Evolutionary conservation across 1,284 basidiomycete genomes (phyloP).

Genomic region (Vanrija pseudolonga): DNA sequence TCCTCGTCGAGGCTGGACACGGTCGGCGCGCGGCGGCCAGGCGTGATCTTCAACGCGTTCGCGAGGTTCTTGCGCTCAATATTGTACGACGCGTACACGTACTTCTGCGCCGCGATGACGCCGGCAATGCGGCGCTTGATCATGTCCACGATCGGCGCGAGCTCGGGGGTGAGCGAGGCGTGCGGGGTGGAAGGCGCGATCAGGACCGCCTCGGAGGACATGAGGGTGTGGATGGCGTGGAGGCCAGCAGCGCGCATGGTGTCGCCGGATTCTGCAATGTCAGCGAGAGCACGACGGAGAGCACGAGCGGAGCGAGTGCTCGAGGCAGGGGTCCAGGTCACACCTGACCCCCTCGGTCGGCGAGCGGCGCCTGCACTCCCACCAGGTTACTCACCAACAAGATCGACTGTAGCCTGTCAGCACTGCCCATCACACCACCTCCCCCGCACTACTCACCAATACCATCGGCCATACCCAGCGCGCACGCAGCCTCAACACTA

Average conservation of each 20-base stretch:
- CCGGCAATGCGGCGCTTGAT: constrained; percentile 88
- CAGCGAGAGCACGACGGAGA: neutral
- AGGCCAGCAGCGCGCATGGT: constrained; percentile 99
- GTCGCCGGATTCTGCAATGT: constrained; percentile 82
- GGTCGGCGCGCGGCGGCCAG: constrained; percentile 85
- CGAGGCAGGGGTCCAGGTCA: neutral
- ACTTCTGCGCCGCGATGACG: constrained; percentile 83
- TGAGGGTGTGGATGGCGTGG: constrained; percentile 83
- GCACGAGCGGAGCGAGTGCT: neutral
- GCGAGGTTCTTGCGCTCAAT: constrained; percentile 63
- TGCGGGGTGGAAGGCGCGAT: constrained; percentile 75
- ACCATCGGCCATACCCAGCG: constrained; percentile 92
- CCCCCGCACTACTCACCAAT: constrained; percentile 63
- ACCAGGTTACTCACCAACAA: constrained; percentile 66
- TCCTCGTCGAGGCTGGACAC: constrained; percentile 74
- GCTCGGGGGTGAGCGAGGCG: constrained; percentile 58
- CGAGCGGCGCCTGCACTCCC: neutral
- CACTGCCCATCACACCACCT: constrained; percentile 9
- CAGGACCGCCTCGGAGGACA: constrained; percentile 87
- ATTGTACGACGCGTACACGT: constrained; percentile 92
- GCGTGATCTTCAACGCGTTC: constrained; percentile 70
- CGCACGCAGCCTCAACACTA: constrained; percentile 96
- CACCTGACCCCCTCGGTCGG: neutral
- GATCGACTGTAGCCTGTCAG: constrained; percentile 61
- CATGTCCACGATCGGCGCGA: constrained; percentile 62